Conservation (phyloP, 2,329 filamentous ascomycete genomes). For the Aspergillus sp. region DNA sequence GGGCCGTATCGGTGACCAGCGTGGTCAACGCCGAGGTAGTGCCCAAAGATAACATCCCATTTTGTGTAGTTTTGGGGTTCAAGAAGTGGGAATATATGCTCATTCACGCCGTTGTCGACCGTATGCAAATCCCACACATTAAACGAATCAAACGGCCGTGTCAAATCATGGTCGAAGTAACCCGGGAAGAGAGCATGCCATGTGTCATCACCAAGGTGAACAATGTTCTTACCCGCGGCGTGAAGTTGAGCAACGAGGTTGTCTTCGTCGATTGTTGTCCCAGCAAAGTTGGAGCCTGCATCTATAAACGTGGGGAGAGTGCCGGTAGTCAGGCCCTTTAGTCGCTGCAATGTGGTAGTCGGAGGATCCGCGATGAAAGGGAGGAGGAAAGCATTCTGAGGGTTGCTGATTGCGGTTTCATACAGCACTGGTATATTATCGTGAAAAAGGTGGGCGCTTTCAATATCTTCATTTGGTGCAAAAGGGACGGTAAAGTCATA, state of each 20-base stretch:
- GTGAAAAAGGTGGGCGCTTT: slow-evolving; percentile 70
- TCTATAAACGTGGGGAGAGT: slow-evolving; percentile 95
- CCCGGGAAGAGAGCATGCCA: slow-evolving; percentile 92
- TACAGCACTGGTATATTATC: slow-evolving; percentile 86
- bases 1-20: slow-evolving; percentile 96
- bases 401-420: slow-evolving; percentile 74
- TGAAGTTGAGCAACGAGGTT: slow-evolving; percentile 70
- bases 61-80: slow-evolving; percentile 65
- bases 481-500: slow-evolving; percentile 96
- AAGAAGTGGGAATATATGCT: slow-evolving; percentile 81
- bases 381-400: slow-evolving; percentile 82
- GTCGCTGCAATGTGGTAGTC: slow-evolving; percentile 85
- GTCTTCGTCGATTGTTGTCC: slow-evolving; percentile 94
- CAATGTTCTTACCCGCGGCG: slow-evolving; percentile 73
- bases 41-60: slow-evolving; percentile 95
- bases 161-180: slow-evolving; percentile 88
- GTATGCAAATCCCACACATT: slow-evolving; percentile 98
- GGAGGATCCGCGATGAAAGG: slow-evolving; percentile 98
- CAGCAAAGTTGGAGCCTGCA: slow-evolving; percentile 91
- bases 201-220: slow-evolving; percentile 96
- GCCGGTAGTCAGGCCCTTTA: slow-evolving; percentile 94
- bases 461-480: slow-evolving; percentile 49
- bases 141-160: slow-evolving; percentile 91
- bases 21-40: slow-evolving; percentile 94
- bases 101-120: slow-evolving; percentile 90